phyloP scores from a whole-genome alignment of 139 green algal genomes.

The Desmodesmus armatus region DNA sequence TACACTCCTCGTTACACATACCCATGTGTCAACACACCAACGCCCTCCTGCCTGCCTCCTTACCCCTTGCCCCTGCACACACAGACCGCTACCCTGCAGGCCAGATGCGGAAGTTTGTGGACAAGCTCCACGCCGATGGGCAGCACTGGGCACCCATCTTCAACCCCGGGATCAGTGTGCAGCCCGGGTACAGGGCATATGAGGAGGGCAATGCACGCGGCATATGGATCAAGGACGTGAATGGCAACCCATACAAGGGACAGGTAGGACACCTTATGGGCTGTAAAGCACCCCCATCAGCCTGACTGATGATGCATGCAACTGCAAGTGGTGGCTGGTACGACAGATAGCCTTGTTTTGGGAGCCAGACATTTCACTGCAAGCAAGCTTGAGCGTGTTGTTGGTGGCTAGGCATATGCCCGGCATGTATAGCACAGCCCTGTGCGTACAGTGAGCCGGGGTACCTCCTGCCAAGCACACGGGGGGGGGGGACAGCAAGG shows the following conservation, averaged over 20 bases:
- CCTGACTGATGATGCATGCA: too few species aligned
- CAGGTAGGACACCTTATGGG: too few species aligned
- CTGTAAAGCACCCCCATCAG: too few species aligned
- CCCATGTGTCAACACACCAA: not conserved
- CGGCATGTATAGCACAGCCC: too few species aligned
- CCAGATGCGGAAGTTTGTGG: not conserved
- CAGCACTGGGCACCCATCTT: conserved; percentile 29
- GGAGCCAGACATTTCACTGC: too few species aligned
- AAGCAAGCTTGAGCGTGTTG: too few species aligned
- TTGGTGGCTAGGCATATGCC: too few species aligned
- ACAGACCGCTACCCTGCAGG: not conserved
- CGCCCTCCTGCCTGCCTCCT: not conserved
- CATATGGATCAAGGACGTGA: conserved; percentile 29
- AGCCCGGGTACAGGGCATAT: not conserved
- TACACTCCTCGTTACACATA: not conserved
- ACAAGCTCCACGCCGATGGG: not conserved
- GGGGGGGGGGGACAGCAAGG: too few species aligned
- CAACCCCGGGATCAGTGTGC: not conserved
- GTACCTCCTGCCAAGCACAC: too few species aligned
- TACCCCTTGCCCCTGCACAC: not conserved
- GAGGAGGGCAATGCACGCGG: not conserved
- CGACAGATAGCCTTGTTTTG: too few species aligned
- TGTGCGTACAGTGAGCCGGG: too few species aligned
- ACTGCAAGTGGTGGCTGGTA: too few species aligned
- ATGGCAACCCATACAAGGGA: conserved; percentile 17